Conservation (phyloP, 257 asterid genomes). For the Knoxia roxburghii region DNA sequence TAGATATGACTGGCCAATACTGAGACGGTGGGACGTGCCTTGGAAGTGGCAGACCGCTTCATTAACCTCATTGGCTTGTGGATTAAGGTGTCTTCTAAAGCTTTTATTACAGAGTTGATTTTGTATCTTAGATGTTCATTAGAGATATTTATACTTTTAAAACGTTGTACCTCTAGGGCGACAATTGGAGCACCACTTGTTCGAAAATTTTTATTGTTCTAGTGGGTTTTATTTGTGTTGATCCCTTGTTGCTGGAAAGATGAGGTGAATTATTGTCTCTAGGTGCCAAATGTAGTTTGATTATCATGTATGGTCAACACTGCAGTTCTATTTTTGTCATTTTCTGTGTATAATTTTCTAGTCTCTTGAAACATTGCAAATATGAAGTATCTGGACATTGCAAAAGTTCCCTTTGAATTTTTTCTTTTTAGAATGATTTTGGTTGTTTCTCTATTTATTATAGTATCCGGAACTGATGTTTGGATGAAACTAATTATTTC, state of each 20-base stretch:
- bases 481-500: constrained; percentile 43
- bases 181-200: not conserved
- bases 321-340: constrained; percentile 4
- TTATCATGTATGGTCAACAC: not conserved
- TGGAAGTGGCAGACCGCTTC: constrained; percentile 98
- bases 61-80: constrained; percentile 87
- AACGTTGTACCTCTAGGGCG: not conserved
- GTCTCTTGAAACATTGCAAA: not conserved
- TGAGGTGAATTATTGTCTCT: not conserved
- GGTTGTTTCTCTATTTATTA: not conserved
- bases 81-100: constrained; percentile 61
- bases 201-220: not conserved
- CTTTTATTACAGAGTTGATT: constrained; percentile 1
- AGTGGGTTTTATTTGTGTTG: not conserved
- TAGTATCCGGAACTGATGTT: constrained; percentile 5
- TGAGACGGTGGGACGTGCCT: constrained; percentile 93
- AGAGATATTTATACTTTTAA: not conserved
- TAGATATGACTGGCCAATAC: constrained; percentile 53
- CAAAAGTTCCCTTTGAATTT: no score
- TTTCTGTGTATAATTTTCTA: not conserved
- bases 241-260: not conserved
- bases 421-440: not conserved
- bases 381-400: no score
- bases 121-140: not conserved
- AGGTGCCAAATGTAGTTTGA: not conserved